Base-by-base conservation (phyloP, 345 rosid genomes). In the Ceriops tagal region DNA sequence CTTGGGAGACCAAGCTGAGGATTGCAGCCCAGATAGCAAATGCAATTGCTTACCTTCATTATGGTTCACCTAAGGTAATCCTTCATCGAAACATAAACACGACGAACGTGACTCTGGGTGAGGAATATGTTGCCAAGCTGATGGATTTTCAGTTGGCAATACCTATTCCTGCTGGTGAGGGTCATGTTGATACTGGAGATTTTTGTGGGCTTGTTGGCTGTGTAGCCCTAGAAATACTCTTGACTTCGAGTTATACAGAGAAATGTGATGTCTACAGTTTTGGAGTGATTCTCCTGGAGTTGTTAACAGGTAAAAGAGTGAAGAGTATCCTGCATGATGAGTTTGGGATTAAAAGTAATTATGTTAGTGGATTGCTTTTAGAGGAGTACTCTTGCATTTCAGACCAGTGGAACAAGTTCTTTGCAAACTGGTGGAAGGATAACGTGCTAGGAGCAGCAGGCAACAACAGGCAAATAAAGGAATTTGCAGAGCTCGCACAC, bases 131-230 rank as follows among this genome's bases (percentile, higher is more conserved):
- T 56, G 59, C 28, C 26, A 56, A 56, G 59, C 6, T 56, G 59
- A 56, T 56, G 59, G 59, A 56, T 24, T 56, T 56, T 56, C 59
- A 56, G 59, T 6, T 56, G 59, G 59, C 59, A 56, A 56, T 56
- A 11, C 59, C 59, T 8, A 56, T 56, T 56, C 59, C 59, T 15
- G 31, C 18, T 56, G 31, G 59, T 3, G 31, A 56, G 16, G 24
- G 9, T 27, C 59, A 24, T 56, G 59, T 56, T 56, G 19, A 24
- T 56, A 56, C 31, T 8, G 59, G 5, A 56, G 19, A 24, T 21
- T 24, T 24, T 24, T 56, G 59, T 24, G 59, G 59, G 59, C 11
- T 56, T 56, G 19, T 15, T 56, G 59, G 30, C 28, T 56, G 24
- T 15, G 18, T 56, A 56, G 59, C 59, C 11, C 59, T 31, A 24